A percentile compares a stretch with the other conserved stretches of the same genome.
Conservation (phyloP, 441 rosid genomes). For the Erysimum cheiri region DNA sequence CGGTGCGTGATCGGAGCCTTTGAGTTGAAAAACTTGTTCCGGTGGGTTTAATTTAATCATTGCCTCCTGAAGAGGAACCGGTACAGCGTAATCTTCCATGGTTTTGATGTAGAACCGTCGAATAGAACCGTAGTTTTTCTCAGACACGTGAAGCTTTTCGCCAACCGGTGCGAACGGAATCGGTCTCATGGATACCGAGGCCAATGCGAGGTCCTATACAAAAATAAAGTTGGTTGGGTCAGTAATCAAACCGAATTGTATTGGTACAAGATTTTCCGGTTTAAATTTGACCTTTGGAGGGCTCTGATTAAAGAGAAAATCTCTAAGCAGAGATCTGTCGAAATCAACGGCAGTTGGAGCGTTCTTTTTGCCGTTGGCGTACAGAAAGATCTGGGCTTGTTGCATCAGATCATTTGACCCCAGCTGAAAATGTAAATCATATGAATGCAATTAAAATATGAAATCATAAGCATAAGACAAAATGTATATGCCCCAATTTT, state of each 20-base stretch:
- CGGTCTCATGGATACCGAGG: slow-evolving; percentile 60
- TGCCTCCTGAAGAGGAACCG: slow-evolving; percentile 48
- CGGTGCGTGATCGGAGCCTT: slow-evolving; percentile 57
- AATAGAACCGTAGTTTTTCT: slow-evolving; percentile 54
- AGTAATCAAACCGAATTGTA: slow-evolving; percentile 28
- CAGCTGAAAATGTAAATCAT: slow-evolving; percentile 42
- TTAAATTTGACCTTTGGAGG: slow-evolving; percentile 68
- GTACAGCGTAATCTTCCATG: slow-evolving; percentile 55
- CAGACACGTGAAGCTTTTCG: slow-evolving; percentile 58
- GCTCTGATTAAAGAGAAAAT: slow-evolving; percentile 78
- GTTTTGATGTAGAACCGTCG: slow-evolving; percentile 58
- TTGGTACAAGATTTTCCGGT: background rate
- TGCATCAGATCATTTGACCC: slow-evolving; percentile 71
- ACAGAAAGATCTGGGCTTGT: slow-evolving; percentile 73
- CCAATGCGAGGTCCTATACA: slow-evolving; percentile 57
- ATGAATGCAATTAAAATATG: background rate
- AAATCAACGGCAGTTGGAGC: slow-evolving; percentile 93
- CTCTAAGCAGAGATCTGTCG: slow-evolving; percentile 72
- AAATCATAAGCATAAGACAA: background rate
- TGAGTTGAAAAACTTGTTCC: slow-evolving; percentile 52
- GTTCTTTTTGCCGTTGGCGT: slow-evolving; percentile 79
- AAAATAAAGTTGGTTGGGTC: background rate
- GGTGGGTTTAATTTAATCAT: slow-evolving; percentile 55
- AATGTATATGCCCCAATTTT: background rate
- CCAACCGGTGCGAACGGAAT: slow-evolving; percentile 60